These are phyloP conservation scores for Suhomyces wounanorum DNA, from an alignment of 1,139 yeast species.

Conservation along the genomic window DNA sequence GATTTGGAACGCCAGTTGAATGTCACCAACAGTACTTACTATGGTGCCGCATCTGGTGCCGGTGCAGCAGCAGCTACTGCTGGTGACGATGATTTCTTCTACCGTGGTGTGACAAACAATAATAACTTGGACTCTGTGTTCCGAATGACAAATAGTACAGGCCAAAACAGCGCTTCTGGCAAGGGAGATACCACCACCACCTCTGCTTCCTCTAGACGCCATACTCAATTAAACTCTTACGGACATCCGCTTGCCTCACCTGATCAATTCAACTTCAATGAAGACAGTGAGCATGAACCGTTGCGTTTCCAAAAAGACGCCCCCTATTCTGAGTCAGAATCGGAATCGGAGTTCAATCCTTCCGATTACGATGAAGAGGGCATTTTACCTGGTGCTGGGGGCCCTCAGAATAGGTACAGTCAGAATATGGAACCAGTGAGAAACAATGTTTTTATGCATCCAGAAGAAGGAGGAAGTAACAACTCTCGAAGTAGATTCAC, in stretches of 20 bases:
- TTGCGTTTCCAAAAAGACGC: constrained; percentile 11
- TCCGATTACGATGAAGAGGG: constrained; percentile 24
- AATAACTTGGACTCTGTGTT: constrained; percentile 48
- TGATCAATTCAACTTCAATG: constrained; percentile 20
- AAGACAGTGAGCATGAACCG: constrained; percentile 18
- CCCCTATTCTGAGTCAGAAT: constrained; percentile 13
- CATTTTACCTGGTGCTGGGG: constrained; percentile 17
- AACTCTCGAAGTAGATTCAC: constrained; percentile 27
- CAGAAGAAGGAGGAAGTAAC: constrained; percentile 22
- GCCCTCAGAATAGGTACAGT: constrained; percentile 8
- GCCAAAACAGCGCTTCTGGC: constrained; percentile 18
- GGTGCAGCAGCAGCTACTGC: constrained; percentile 18
- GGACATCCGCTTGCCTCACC: constrained; percentile 18
- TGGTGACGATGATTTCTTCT: constrained; percentile 39
- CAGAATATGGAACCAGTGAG: constrained; percentile 13
- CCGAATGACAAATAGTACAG: constrained; percentile 29
- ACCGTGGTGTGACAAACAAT: constrained; percentile 49
- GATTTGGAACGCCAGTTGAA: constrained; percentile 29
- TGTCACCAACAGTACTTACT: constrained; percentile 19
- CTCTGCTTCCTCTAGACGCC: constrained; percentile 17
- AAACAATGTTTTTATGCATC: constrained; percentile 10
- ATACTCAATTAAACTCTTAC: constrained; percentile 15
- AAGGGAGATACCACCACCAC: constrained; percentile 17
- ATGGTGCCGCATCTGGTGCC: constrained; percentile 19
- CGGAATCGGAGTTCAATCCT: constrained; percentile 20